Evolutionary conservation across 148 eudicot genomes (phyloP).

Genomic region (Cornus suecica): DNA sequence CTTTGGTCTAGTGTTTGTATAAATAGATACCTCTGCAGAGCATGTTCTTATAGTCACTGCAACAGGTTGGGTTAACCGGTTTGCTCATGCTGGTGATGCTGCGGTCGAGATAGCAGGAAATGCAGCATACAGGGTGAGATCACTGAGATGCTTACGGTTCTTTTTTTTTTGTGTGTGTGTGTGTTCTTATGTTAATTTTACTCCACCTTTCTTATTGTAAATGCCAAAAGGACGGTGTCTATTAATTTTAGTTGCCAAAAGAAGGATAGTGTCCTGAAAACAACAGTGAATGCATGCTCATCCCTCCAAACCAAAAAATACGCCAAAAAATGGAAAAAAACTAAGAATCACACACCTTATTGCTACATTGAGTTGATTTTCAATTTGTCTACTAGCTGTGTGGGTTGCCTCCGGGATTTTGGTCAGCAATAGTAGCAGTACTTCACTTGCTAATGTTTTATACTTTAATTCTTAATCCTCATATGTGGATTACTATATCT

Average conservation of each 20-base stretch:
- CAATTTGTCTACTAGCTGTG: neutral
- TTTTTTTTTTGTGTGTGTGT: too few relatives aligned
- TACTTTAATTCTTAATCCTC: neutral
- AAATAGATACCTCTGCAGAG: too few relatives aligned
- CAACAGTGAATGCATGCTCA: neutral
- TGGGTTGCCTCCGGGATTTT: neutral
- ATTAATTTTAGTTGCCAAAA: too few relatives aligned
- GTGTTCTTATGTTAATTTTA: too few relatives aligned
- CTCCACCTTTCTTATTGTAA: too few relatives aligned
- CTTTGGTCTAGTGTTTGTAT: too few relatives aligned
- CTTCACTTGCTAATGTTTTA: neutral
- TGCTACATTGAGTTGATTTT: too few relatives aligned
- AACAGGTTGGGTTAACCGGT: conserved; percentile 96
- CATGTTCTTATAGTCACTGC: conserved; percentile 12
- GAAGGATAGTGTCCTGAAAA: neutral
- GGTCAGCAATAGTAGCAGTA: neutral
- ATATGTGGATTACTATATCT: too few relatives aligned
- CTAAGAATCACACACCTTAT: too few relatives aligned
- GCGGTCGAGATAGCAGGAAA: conserved; percentile 88
- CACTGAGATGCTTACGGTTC: conserved; percentile 25
- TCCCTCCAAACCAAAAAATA: too few relatives aligned
- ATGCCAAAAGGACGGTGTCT: too few relatives aligned
- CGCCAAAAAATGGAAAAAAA: too few relatives aligned
- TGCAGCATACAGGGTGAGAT: conserved; percentile 80
- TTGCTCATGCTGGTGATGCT: conserved; percentile 94